Evolutionary conservation across 2,329 filamentous ascomycete species (phyloP), one percentile per base, ranked within the genome.

Genomic region (Macrophomina phaseolina): DNA sequence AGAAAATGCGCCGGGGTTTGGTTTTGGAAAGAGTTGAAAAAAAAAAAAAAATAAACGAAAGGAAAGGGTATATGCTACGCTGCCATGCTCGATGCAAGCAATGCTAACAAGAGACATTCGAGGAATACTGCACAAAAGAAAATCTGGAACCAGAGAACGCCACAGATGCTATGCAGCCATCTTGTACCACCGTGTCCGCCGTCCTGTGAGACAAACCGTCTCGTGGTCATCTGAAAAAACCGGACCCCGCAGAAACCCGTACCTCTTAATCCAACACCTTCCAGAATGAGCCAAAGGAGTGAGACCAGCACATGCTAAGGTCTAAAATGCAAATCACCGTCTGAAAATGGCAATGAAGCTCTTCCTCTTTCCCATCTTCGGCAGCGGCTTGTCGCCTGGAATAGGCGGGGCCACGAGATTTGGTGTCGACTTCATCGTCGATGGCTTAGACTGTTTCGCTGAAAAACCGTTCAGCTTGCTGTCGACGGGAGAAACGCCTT

Each of bases 301-400:
- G 38, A 32, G 40, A 45, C 55, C 23, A 7, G 23, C n/a, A n/a
- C 32, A 46, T 48, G 40, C 40, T 61, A 46, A 48, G 38, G 38
- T 48, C 23, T 4, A 45, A 53, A 16, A 11, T 53, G 48, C 61
- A 42, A 53, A 38, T 69, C 68, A 75, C 49, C 76, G 73, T 64
- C 77, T 77, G 70, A 83, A 83, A 38, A 82, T 80, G 28, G 75
- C 74, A 66, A 82, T 70, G 67, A 84, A 79, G 68, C 81, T 83
- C 74, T 83, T 83, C 67, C 81, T 76, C 74, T 83, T 83, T 63
- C 77, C 75, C 52, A 82, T 73, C 66, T 75, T 78, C n/a, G 76
- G 72, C n/a, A 71, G 71, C 12, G 72, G 67, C 30, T 69, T 69
- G 67, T 77, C 72, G 67, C 75, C 68, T 45, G 76, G 75, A 38